Evolutionary conservation across 2,329 filamentous ascomycete species (phyloP), one percentile per base, ranked within the genome.

Genomic region (Fusarium oligoseptatum): DNA sequence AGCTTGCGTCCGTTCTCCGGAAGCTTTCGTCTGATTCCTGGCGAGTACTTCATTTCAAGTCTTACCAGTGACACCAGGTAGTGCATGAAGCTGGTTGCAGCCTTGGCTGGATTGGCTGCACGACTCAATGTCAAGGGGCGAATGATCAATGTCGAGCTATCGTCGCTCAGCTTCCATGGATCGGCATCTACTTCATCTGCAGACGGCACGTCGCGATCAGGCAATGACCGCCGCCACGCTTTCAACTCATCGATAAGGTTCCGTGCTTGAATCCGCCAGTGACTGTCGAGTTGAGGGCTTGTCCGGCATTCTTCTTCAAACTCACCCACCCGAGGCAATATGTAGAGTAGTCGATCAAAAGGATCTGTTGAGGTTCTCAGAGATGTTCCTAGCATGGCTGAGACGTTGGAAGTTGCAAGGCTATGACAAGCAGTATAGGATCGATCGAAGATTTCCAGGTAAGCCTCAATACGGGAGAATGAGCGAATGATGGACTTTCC

Each of bases 371-470:
- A 74, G 3, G 57, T 45, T 10, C 43, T 63, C 6, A 74, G 68
- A 2, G 64, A 60, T 17, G 68, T 34, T 3, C 70, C 60, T 0
- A 73, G 34, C 12, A 64, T 43, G 1, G 41, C 55, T 1, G 72
- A 72, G 4, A 71, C 72, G 2, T 72, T 64, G 0, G 68, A 64
- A 1, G 64, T 52, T 3, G 67, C 48, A 2, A 65, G 57, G 3
- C 48, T 58, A 22, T 66, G 52, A 3, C 66, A 66, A 3, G 71
- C 65, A 10, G 71, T 67, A 36, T 74, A 70, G 0, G 73, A 64
- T 6, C 73, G 70, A n/a, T 76, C 73, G 3, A 74, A 76, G 4
- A 76, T 76, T 1, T 76, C 68, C 6, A 76, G 32, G 2, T 76
- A 37, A 4, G 74, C 73, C 1, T 68, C 71, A 27, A 76, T 74